Conservation (phyloP, 305 asterid genomes). For the Rubia peregrina region DNA sequence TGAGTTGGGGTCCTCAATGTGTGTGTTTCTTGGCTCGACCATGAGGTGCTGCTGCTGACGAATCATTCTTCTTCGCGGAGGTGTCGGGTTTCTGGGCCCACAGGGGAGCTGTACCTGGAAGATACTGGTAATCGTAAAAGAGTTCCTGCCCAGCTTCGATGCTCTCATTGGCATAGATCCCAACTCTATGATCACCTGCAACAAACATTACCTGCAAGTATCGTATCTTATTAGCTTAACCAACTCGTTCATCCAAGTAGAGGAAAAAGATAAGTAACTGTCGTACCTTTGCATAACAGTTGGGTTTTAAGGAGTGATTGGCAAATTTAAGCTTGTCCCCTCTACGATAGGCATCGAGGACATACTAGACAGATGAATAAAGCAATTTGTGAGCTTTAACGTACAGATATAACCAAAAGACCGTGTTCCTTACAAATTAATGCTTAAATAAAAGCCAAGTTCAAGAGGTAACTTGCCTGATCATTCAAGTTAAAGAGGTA, state of each 20-base stretch:
- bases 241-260: not conserved
- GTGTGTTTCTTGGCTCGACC: slow-evolving; percentile 96
- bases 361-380: slow-evolving; percentile 48
- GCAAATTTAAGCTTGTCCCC: slow-evolving; percentile 98
- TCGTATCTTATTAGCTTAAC: slow-evolving; percentile 11
- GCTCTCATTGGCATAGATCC: slow-evolving; percentile 83
- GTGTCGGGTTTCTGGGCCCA: slow-evolving; percentile 91
- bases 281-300: slow-evolving; percentile 85
- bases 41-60: slow-evolving; percentile 33
- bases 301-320: slow-evolving; percentile 89
- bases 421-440: not conserved
- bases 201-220: slow-evolving; percentile 68
- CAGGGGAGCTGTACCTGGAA: slow-evolving; percentile 87
- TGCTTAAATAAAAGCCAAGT: not conserved
- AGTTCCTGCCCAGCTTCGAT: slow-evolving; percentile 85
- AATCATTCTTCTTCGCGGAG: slow-evolving; percentile 53
- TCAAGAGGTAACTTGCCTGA: slow-evolving; percentile 46
- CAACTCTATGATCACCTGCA: slow-evolving; percentile 97
- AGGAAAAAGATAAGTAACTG: slow-evolving; percentile 2
- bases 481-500: slow-evolving; percentile 95
- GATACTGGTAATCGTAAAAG: slow-evolving; percentile 88
- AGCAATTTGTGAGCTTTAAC: slow-evolving; percentile 5
- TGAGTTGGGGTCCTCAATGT: slow-evolving; percentile 31
- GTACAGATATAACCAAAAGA: not conserved
- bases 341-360: slow-evolving; percentile 91